phyloP scores from a whole-genome alignment of 768 basidiomycete species.

The Pleurotus tuber-regium region DNA sequence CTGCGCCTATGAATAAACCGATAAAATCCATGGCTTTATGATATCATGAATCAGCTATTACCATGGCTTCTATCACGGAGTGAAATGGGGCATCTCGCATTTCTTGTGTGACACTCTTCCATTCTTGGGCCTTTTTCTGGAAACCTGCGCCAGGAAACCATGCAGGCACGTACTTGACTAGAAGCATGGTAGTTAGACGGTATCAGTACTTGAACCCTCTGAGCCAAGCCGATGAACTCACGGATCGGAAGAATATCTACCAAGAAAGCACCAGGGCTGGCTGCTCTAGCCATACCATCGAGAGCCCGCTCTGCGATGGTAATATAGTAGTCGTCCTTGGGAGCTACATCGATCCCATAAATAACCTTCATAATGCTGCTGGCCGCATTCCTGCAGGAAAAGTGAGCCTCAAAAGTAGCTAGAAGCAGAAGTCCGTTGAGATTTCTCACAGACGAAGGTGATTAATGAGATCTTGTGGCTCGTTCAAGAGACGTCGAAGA shows the following conservation, averaged over 20 bases:
- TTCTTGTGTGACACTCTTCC: conserved; percentile 18
- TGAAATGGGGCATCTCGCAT: conserved; percentile 21
- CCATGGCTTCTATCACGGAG: conserved; percentile 25
- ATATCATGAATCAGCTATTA: too few relatives aligned
- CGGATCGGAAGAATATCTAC: conserved; percentile 15
- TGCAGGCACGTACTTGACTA: conserved; percentile 21
- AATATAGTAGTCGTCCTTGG: conserved; percentile 12
- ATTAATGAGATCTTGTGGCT: conserved; percentile 41
- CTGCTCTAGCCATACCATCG: conserved; percentile 10
- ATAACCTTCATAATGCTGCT: conserved; percentile 47
- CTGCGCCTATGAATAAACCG: background rate
- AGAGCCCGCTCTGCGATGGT: conserved; percentile 10
- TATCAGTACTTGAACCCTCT: background rate
- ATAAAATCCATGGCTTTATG: too few relatives aligned
- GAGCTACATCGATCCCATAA: conserved; percentile 8
- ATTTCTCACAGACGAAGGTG: conserved; percentile 49
- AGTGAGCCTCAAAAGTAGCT: background rate
- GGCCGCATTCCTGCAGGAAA: conserved; percentile 39
- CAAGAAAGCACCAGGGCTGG: conserved; percentile 11
- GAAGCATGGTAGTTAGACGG: background rate
- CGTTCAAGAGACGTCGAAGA: conserved; percentile 40
- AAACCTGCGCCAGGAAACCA: conserved; percentile 46
- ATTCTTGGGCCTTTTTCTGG: conserved; percentile 31
- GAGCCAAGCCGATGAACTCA: background rate
- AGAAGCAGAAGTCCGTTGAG: background rate